These are phyloP conservation scores for Pichia sp. DNA, from an alignment of 1,139 yeast species.

Conservation along the genomic window DNA sequence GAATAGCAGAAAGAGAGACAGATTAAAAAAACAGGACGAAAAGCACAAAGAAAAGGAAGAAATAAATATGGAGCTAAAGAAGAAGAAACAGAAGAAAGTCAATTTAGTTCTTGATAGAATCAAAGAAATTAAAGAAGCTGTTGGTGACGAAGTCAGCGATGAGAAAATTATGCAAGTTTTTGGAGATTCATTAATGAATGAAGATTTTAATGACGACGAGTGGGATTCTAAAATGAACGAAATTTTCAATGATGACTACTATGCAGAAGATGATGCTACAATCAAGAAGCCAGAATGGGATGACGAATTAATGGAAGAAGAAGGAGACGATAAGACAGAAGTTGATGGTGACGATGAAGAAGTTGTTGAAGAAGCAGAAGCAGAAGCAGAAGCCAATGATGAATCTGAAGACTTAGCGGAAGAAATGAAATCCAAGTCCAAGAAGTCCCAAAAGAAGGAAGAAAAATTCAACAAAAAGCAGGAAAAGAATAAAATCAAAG, in stretches of 20 bases:
- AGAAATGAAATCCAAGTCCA: conserved; percentile 22
- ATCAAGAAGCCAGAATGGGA: conserved; percentile 44
- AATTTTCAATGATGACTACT: conserved; percentile 77
- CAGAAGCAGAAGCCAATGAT: conserved; percentile 22
- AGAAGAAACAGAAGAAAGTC: conserved; percentile 67
- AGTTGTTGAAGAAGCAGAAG: conserved; percentile 16
- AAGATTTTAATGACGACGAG: conserved; percentile 82
- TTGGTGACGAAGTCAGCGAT: conserved; percentile 68
- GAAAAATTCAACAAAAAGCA: conserved; percentile 33
- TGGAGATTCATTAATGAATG: conserved; percentile 69
- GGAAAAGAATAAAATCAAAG: conserved; percentile 51
- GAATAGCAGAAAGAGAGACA: conserved; percentile 69
- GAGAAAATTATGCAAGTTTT: conserved; percentile 55
- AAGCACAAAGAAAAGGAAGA: conserved; percentile 44
- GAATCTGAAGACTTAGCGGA: conserved; percentile 21
- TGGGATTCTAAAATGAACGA: conserved; percentile 89
- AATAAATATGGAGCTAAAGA: conserved; percentile 54
- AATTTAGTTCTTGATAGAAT: conserved; percentile 73
- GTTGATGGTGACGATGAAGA: conserved; percentile 24
- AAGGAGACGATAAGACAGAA: conserved; percentile 21
- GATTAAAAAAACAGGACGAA: conserved; percentile 61
- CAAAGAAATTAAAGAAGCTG: conserved; percentile 69
- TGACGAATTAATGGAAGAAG: conserved; percentile 32
- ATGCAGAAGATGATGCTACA: conserved; percentile 22
- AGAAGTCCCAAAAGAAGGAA: conserved; percentile 32